phyloP scores from a whole-genome alignment of 1,284 basidiomycete genomes.

The Veloboletus limbatus region DNA sequence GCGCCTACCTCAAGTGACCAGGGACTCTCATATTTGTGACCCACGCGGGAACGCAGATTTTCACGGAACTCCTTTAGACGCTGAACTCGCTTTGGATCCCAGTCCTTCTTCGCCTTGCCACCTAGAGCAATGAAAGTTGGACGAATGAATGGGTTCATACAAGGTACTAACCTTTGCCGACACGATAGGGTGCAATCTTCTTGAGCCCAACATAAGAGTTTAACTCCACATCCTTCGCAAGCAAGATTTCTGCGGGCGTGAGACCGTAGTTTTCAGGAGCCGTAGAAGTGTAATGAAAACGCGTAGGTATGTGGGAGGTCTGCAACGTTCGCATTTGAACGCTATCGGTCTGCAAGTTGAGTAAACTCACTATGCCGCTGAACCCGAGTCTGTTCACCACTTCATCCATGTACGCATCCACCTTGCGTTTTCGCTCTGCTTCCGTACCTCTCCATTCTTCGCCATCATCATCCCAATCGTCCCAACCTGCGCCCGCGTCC shows the following conservation, averaged over 20 bases:
- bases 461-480: constrained; percentile 40
- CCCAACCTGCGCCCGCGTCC: constrained; percentile 24
- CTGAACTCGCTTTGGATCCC: constrained; percentile 64
- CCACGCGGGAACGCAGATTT: constrained; percentile 30
- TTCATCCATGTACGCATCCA: constrained; percentile 89
- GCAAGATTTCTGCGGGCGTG: constrained; percentile 83
- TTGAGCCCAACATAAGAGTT: constrained; percentile 90
- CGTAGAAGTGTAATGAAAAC: constrained; percentile 88
- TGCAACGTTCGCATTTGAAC: constrained; percentile 30
- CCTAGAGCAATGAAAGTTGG: constrained; percentile 6
- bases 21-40: constrained; percentile 15
- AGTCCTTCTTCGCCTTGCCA: constrained; percentile 43
- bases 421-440: constrained; percentile 76
- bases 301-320: constrained; percentile 89
- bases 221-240: constrained; percentile 91
- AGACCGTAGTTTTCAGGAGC: constrained; percentile 71
- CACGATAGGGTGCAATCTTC: constrained; percentile 86
- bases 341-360: constrained; percentile 1
- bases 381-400: constrained; percentile 89
- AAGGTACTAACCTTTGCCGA: constrained; percentile 26
- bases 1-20: constrained; percentile 16
- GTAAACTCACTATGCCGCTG: constrained; percentile 82
- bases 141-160: neutral
- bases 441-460: constrained; percentile 83
- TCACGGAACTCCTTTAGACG: constrained; percentile 75